Evolutionary conservation across 371 early-diverging fungal genomes (phyloP), one percentile per base, ranked within the genome.

Genomic region (Apophysomyces variabilis): DNA sequence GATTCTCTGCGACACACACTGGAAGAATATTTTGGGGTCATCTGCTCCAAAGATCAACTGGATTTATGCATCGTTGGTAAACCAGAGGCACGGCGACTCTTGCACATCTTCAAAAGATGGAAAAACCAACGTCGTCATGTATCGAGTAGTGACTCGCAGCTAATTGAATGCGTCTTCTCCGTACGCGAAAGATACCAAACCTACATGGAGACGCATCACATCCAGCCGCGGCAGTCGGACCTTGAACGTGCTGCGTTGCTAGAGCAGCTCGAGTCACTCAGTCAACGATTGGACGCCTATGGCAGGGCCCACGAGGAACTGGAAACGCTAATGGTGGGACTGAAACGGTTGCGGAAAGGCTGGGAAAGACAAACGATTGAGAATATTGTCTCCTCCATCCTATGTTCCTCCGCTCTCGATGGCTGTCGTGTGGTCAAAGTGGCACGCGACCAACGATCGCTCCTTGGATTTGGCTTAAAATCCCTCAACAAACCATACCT

Each of bases 351-450:
- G 36, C 41, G 70, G 5, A 69, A 69, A 21, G 72, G 72, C 9
- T 75, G 75, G 75, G 72, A 72, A 36, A 75, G 69, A 57, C 38
- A 57, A 43, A 70, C 69, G 45, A 73, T 75, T 4, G 72, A 75
- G 38, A 71, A 66, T 39, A 75, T 75, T 57, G 67, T 75, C 5
- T 62, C 68, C 32, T 75, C 75, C 1, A 68, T 76, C 54, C 37
- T 70, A 6, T 64, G 73, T 3, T 58, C 67, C 7, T 61, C 65
- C 11, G n/a, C 64, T 13, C 35, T 64, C n/a, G 36, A 66, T 71
- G 7, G 68, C 70, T n/a, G 65, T 73, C 43, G 70, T 66, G 37
- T 45, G 6, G n/a, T 45, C 46, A 45, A 45, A 45, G 44, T 71
- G 0, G 62, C 61, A n/a, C 64, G 69, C 16, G 21, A 59, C 69